These are phyloP conservation scores for Dryas alaskensis DNA, from an alignment of 306 rosid species.

Conservation along the genomic window DNA sequence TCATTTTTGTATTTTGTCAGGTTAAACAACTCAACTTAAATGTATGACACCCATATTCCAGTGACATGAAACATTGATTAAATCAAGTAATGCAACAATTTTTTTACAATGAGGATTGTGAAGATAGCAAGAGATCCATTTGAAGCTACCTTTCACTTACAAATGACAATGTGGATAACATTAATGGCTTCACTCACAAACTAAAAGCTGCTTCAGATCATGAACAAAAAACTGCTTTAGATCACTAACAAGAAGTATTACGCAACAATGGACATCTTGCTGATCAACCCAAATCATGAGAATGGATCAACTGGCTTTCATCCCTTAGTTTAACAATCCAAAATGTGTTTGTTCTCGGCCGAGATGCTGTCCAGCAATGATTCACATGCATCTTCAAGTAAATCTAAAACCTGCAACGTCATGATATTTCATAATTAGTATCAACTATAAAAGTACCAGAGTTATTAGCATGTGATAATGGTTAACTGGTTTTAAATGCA, in stretches of 20 bases:
- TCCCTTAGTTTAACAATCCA: slow-evolving; percentile 31
- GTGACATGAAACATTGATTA: not conserved
- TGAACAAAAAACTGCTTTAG: not conserved
- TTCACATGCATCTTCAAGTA: slow-evolving; percentile 92
- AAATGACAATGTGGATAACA: not conserved
- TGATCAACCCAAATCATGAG: slow-evolving; percentile 2
- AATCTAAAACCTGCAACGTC: slow-evolving; percentile 71
- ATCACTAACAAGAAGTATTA: not conserved
- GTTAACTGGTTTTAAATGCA: not conserved
- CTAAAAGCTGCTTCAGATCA: not conserved
- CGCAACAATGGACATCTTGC: not conserved
- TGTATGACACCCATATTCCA: not conserved
- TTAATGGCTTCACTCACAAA: too few species aligned
- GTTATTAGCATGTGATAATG: not conserved
- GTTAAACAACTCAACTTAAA: not conserved
- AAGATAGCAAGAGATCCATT: not conserved
- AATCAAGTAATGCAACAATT: not conserved
- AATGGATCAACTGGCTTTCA: slow-evolving; percentile 15
- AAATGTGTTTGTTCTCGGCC: slow-evolving; percentile 58
- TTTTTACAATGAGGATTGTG: not conserved
- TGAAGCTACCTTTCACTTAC: slow-evolving; percentile 1
- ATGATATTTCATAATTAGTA: slow-evolving; percentile 13
- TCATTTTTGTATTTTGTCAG: not conserved
- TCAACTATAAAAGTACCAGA: not conserved
- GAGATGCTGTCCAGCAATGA: slow-evolving; percentile 69